These are phyloP conservation scores for Penicillium sp. DNA, from an alignment of 2,329 filamentous ascomycete species.

Conservation along the genomic window DNA sequence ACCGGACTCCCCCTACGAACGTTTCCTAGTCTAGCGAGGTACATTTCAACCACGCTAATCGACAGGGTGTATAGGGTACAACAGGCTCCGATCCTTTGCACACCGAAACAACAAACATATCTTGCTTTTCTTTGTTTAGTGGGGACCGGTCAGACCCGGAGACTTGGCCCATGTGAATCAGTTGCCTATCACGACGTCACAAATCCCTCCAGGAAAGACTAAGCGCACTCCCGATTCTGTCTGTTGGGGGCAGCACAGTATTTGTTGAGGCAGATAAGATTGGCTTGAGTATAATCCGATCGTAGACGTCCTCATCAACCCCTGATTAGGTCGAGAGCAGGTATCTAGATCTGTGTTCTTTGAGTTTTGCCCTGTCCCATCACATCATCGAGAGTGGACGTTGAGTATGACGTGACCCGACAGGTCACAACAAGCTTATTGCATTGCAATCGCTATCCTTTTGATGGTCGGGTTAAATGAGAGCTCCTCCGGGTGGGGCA, in stretches of 20 bases:
- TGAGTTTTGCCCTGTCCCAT: neutral
- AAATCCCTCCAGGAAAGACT: neutral
- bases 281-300: neutral
- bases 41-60: neutral
- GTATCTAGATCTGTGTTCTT: neutral
- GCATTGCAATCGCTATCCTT: neutral
- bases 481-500: neutral
- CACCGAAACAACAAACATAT: neutral
- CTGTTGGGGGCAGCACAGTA: neutral
- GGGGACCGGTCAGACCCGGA: neutral
- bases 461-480: neutral
- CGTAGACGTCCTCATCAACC: neutral
- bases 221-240: neutral
- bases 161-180: neutral
- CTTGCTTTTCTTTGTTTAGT: neutral
- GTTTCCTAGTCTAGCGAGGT: neutral
- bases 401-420: neutral
- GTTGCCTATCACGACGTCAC: conserved; percentile 18
- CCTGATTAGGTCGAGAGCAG: neutral
- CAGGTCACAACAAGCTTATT: neutral
- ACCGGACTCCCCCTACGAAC: neutral
- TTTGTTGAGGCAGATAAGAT: neutral
- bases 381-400: neutral
- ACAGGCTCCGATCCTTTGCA: neutral
- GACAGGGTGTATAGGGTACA: neutral